Conservation (phyloP, 805 yeast genomes). For the Schizosaccharomyces octosporus region DNA sequence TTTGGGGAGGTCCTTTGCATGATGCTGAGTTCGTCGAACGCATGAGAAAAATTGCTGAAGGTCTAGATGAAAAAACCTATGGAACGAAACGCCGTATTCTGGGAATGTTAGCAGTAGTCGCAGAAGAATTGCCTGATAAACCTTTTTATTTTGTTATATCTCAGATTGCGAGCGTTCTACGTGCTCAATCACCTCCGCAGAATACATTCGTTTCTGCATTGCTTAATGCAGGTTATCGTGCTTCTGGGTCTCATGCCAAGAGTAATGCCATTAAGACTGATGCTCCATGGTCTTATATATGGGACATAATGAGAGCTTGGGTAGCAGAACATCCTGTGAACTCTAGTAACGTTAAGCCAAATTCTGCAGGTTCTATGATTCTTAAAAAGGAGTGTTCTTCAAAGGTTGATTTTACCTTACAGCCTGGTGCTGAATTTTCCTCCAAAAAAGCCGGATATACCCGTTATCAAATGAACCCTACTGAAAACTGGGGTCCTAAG, state of each 20-base stretch:
- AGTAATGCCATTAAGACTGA: constrained; percentile 70
- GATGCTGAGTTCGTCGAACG: constrained; percentile 38
- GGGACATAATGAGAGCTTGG: constrained; percentile 52
- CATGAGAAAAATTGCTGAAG: constrained; percentile 30
- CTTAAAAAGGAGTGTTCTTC: constrained; percentile 8
- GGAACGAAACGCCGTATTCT: constrained; percentile 63
- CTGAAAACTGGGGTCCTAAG: constrained; percentile 93
- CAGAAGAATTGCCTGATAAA: constrained; percentile 31
- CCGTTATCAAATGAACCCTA: constrained; percentile 76
- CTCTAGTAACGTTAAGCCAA: constrained; percentile 10
- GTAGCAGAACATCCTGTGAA: constrained; percentile 21
- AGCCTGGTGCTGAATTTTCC: constrained; percentile 32
- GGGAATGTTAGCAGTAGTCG: constrained; percentile 80
- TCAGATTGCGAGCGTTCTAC: constrained; percentile 45
- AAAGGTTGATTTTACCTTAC: constrained; percentile 28
- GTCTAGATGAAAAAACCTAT: constrained; percentile 31
- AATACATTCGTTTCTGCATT: constrained; percentile 50
- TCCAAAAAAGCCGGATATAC: constrained; percentile 59
- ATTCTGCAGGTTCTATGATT: constrained; percentile 14
- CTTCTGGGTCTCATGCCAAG: constrained; percentile 72
- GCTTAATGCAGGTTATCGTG: constrained; percentile 59
- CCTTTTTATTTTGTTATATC: constrained; percentile 64
- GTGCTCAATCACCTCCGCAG: constrained; percentile 64
- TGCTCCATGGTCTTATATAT: constrained; percentile 62
- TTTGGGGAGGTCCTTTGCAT: constrained; percentile 77